phyloP scores from a whole-genome alignment of 352 stramenopile species.

The Phytopythium boreale region DNA sequence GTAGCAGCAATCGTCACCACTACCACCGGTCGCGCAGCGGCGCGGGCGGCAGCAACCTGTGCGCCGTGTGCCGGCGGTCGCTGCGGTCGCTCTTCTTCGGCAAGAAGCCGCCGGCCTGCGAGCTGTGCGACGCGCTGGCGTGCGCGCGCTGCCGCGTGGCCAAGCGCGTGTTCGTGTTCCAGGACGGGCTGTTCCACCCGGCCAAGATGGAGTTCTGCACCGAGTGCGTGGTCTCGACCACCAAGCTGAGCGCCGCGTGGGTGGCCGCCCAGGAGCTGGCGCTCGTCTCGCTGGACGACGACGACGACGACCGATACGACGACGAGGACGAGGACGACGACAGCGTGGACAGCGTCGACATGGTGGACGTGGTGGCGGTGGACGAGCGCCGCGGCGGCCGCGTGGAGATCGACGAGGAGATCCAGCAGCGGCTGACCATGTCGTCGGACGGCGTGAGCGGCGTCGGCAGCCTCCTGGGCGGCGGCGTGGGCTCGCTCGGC shows the following conservation, averaged over 20 bases:
- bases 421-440: slow-evolving; percentile 27
- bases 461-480: slow-evolving; percentile 13
- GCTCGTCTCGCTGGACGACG: slow-evolving; percentile 10
- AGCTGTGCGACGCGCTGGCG: slow-evolving; percentile 29
- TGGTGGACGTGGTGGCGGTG: background rate
- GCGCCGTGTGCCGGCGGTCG: slow-evolving; percentile 21
- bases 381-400: background rate
- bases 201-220: slow-evolving; percentile 71
- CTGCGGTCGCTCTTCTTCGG: slow-evolving; percentile 26
- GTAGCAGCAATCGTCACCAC: slow-evolving; percentile 11
- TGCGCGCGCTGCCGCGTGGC: slow-evolving; percentile 38
- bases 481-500: slow-evolving; percentile 9
- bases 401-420: slow-evolving; percentile 24
- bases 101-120: slow-evolving; percentile 16
- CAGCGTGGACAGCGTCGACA: slow-evolving; percentile 4
- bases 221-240: slow-evolving; percentile 43
- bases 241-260: slow-evolving; percentile 44
- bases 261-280: slow-evolving; percentile 53
- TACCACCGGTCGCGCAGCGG: slow-evolving; percentile 8
- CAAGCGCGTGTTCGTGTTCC: slow-evolving; percentile 30
- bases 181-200: slow-evolving; percentile 38
- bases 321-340: background rate
- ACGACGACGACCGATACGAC: background rate
- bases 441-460: slow-evolving; percentile 19
- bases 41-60: slow-evolving; percentile 10